These are phyloP conservation scores for Oxyria digyna DNA, from an alignment of 148 eudicot species.

Conservation along the genomic window DNA sequence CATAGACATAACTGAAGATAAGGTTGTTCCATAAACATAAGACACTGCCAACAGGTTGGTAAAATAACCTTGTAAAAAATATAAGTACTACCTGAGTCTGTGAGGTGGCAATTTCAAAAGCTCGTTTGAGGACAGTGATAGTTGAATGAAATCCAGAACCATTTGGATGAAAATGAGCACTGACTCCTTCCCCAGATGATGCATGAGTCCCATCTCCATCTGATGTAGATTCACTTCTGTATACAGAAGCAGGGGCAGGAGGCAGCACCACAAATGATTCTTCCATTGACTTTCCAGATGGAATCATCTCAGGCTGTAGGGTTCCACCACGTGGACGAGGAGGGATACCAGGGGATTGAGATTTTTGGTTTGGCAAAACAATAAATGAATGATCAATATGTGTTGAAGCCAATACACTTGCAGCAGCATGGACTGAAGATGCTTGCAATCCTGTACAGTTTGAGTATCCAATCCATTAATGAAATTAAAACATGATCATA, in stretches of 20 bases:
- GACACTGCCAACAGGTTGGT: not conserved
- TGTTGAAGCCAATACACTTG: slow-evolving; percentile 62
- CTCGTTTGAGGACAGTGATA: slow-evolving; percentile 73
- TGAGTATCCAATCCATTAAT: not conserved
- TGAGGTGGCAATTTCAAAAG: slow-evolving; percentile 80
- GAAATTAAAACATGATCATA: not conserved
- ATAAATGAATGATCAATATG: slow-evolving; percentile 95
- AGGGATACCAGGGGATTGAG: slow-evolving; percentile 48
- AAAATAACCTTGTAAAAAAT: not conserved
- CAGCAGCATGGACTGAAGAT: slow-evolving; percentile 55
- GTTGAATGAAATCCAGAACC: slow-evolving; percentile 81
- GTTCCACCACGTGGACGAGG: slow-evolving; percentile 68
- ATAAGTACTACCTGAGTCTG: slow-evolving; percentile 63
- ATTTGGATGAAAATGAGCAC: slow-evolving; percentile 45
- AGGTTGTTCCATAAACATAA: not conserved
- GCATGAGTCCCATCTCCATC: slow-evolving; percentile 48
- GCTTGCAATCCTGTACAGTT: slow-evolving; percentile 66
- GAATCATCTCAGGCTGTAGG: slow-evolving; percentile 41
- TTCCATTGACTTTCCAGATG: slow-evolving; percentile 76
- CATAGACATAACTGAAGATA: not conserved
- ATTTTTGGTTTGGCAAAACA: slow-evolving; percentile 75
- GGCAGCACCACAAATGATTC: slow-evolving; percentile 98
- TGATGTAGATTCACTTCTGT: slow-evolving; percentile 52
- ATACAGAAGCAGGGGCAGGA: slow-evolving; percentile 93
- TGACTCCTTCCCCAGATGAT: slow-evolving; percentile 45